Base-by-base conservation (phyloP, 2,329 filamentous ascomycete species). In the Neofusicoccum umdonicola region DNA sequence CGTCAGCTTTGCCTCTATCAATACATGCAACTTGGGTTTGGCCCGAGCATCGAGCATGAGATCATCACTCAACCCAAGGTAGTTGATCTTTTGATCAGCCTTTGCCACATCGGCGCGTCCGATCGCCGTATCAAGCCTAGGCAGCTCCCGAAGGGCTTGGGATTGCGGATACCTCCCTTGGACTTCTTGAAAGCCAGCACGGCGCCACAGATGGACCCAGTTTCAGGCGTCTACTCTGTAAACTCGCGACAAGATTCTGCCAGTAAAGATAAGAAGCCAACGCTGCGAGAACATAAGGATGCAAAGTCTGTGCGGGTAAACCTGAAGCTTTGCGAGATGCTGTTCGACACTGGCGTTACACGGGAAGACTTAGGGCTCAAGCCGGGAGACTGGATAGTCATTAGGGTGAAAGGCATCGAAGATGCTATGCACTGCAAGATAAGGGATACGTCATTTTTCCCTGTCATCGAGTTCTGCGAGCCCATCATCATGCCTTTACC, bases 11-110 rank as follows among this genome's bases (percentile, higher is more conserved):
- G 93, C 71, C 80, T 96, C 3, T 96, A 91, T 71, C 93, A 97
- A 72, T 96, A 95, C 78, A 90, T 96, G 83, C 83, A 86, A 15
- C 81, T 96, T n/a, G 92, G 92, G 0, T 89, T 97, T 71, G 93
- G 93, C 0, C 90, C 91, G 1, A 92, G 87, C 70, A 87, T 96
- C 64, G 93, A 97, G 73, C 88, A 93, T 72, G 92, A 97, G 72
- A 90, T 97, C 22, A 72, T 90, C 31, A 85, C 86, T 12, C 90
- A 93, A 72, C 91, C 92, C 1, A 87, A 88, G 64, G 92, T 96
- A 0, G 90, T 96, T 12, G 93, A 97, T 72, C 82, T 97, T 1
- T 83, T 97, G 0, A 78, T 96, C 52, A 93, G 88, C 75, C 91
- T 97, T 72, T 93, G 92, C 74, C 95, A 93, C 72, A 73, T 79